These are phyloP conservation scores for Psilocybe sp. DNA, from an alignment of 768 basidiomycete genomes.

Conservation along the genomic window DNA sequence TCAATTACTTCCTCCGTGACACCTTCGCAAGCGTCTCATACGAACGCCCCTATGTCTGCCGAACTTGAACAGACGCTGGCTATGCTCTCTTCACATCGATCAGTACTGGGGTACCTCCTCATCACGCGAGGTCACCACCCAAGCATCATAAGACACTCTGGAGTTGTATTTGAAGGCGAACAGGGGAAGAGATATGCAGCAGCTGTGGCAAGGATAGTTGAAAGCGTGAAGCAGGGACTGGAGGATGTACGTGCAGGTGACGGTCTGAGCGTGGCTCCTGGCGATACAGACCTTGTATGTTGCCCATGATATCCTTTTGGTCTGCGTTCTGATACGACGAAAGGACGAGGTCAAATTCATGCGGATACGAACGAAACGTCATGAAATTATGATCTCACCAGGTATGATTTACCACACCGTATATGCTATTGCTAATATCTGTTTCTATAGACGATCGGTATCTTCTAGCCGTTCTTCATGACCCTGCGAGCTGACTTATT, in stretches of 20 bases:
- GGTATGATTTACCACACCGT: conserved; percentile 42
- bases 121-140: conserved; percentile 70
- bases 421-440: neutral
- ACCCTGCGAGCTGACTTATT: conserved; percentile 50
- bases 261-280: conserved; percentile 17
- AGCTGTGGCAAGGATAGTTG: conserved; percentile 72
- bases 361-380: conserved; percentile 86
- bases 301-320: neutral
- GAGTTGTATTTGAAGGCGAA: conserved; percentile 84
- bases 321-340: neutral
- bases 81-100: conserved; percentile 74
- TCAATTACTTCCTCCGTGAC: too few relatives aligned
- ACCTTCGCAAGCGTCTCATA: conserved; percentile 7
- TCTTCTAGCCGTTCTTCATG: conserved; percentile 80
- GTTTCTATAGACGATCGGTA: conserved; percentile 68
- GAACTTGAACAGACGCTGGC: conserved; percentile 81
- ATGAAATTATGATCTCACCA: conserved; percentile 94
- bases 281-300: conserved; percentile 54
- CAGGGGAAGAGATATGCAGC: conserved; percentile 74
- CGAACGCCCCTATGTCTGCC: conserved; percentile 47
- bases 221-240: conserved; percentile 72
- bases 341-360: conserved; percentile 88
- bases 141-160: conserved; percentile 81
- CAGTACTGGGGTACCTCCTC: conserved; percentile 85
- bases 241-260: conserved; percentile 70